These are phyloP conservation scores for Theileria sp. DNA, from an alignment of 169 alveolate genomes.

Conservation along the genomic window DNA sequence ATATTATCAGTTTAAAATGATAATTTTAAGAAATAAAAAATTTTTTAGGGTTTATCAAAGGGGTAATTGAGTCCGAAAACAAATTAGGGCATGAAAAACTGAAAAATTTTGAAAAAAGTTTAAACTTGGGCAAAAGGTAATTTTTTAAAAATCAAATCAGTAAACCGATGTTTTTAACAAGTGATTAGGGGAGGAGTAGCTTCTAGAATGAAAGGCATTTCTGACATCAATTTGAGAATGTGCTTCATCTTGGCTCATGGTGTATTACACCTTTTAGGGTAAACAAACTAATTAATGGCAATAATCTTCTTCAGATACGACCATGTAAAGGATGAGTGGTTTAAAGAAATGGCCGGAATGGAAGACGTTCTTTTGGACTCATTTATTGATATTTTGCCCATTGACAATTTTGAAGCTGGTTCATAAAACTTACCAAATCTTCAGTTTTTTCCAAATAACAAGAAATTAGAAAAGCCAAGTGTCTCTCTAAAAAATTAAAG, in stretches of 20 bases:
- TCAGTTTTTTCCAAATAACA: not conserved
- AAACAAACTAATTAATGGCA: not conserved
- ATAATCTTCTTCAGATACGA: constrained; percentile 38
- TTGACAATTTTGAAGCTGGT: not conserved
- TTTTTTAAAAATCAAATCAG: no score
- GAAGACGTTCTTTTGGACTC: constrained; percentile 53
- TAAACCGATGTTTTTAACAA: no score
- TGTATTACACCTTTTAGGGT: constrained; percentile 65
- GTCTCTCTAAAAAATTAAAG: not conserved
- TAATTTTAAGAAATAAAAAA: not conserved
- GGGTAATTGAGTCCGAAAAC: not conserved
- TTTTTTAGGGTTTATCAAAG: not conserved
- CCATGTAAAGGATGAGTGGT: constrained; percentile 44
- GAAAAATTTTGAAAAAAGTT: no score
- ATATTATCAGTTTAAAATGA: not conserved
- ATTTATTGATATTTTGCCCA: constrained; percentile 10
- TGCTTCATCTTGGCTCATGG: constrained; percentile 66
- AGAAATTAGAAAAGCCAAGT: not conserved
- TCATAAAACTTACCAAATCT: not conserved
- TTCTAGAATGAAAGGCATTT: constrained; percentile 11
- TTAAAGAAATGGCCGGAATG: constrained; percentile 41
- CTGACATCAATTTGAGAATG: constrained; percentile 46
- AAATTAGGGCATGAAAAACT: not conserved
- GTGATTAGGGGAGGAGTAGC: constrained; percentile 57
- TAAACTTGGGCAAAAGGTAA: not conserved